These are phyloP conservation scores for Malassezia globosa DNA, from an alignment of 1,284 basidiomycete genomes.

Conservation along the genomic window DNA sequence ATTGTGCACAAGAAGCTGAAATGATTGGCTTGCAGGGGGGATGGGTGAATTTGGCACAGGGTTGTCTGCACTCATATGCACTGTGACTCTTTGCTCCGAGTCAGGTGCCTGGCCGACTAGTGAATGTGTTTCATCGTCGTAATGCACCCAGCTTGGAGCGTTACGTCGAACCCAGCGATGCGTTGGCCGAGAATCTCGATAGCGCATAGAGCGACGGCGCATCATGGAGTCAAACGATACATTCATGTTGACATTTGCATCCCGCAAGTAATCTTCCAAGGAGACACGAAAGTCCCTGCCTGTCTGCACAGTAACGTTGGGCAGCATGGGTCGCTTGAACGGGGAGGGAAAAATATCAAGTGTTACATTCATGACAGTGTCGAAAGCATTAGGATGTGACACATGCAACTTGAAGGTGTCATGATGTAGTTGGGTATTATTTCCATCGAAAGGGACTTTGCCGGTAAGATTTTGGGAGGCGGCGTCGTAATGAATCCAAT, in stretches of 20 bases:
- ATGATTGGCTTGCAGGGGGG: neutral
- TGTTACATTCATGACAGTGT: conserved; percentile 48
- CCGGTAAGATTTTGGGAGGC: conserved; percentile 4
- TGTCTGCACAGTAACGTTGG: conserved; percentile 36
- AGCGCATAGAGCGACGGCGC: conserved; percentile 1
- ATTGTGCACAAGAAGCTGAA: conserved; percentile 4
- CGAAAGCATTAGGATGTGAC: conserved; percentile 50
- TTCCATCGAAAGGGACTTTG: neutral
- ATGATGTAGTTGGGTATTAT: conserved; percentile 2
- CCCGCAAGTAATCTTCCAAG: conserved; percentile 14
- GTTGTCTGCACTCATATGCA: conserved; percentile 1
- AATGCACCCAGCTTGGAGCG: conserved; percentile 9
- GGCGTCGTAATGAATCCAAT: conserved; percentile 2
- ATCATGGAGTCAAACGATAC: neutral
- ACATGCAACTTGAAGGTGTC: conserved; percentile 2
- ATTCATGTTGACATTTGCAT: conserved; percentile 13
- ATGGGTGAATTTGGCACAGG: conserved; percentile 1
- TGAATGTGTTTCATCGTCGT: neutral
- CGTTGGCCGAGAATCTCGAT: neutral
- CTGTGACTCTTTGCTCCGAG: neutral
- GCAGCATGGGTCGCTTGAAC: conserved; percentile 56
- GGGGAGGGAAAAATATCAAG: conserved; percentile 56
- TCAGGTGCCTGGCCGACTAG: conserved; percentile 6
- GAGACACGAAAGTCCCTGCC: conserved; percentile 16
- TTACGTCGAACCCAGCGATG: neutral